Base-by-base conservation (phyloP, 371 early-diverging fungal genomes). In the Mortierella sp. region DNA sequence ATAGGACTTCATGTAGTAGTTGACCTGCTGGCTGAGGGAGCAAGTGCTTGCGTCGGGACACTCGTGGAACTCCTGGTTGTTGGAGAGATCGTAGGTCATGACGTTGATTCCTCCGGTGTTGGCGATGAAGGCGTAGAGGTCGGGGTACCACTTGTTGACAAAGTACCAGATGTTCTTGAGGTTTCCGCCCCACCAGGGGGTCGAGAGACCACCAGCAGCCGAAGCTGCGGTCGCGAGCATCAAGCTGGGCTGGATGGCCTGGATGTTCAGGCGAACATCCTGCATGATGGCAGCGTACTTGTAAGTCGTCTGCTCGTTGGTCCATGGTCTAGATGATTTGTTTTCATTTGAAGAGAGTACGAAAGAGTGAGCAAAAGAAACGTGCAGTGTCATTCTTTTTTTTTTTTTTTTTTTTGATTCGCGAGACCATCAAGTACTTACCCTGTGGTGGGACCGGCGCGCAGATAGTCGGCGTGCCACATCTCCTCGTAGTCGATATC, bases 111-210 rank as follows among this genome's bases (percentile, higher is more conserved):
- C 87, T 55, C 87, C 87, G n/a, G 75, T 75, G 71, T 86, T 86
- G 78, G 86, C 72, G 32, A 86, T 72, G 43, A 77, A 82, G 78
- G 71, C 80, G 80, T 82, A 86, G 68, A 82, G n/a, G 18, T 86
- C 87, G 24, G 87, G 82, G 63, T 82, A 86, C 80, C 80, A 86
- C 73, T 75, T 74, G 80, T 75, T 41, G 43, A 77, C 6, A 73
- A 75, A 65, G 80, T 86, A 86, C 87, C 87, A 86, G 68, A 86
- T 86, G 80, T 82, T 82, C 87, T 86, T 86, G 55, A 86, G 80
- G 87, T 86, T 86, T 38, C 87, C 87, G 14, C 87, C 87, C 87
- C 87, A 86, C 87, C 87, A 86, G 80, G 75, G 77, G 70, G 80
- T 82, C 4, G 87, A 86, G 49, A 82, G 82, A 71, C 82, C 87